These are phyloP conservation scores for Ambrosiella cleistominuta DNA, from an alignment of 2,329 filamentous ascomycete species.

Conservation along the genomic window DNA sequence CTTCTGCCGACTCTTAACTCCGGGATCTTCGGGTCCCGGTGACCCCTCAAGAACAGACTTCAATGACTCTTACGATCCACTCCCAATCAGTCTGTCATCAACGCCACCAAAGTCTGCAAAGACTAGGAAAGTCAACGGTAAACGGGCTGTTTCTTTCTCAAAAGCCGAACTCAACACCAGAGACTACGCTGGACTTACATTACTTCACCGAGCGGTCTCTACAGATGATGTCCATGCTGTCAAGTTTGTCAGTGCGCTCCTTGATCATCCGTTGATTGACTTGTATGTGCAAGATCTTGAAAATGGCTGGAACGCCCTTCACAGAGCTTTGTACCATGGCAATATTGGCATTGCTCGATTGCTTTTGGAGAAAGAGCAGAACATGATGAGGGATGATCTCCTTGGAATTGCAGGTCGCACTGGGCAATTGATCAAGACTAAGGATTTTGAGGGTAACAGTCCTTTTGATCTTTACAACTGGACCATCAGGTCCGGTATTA, in stretches of 20 bases:
- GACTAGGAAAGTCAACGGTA: conserved; percentile 33
- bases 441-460: conserved; percentile 86
- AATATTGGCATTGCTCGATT: conserved; percentile 74
- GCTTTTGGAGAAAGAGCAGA: conserved; percentile 61
- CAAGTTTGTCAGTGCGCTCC: conserved; percentile 58
- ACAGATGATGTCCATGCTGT: conserved; percentile 52
- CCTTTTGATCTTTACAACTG: conserved; percentile 67
- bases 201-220: conserved; percentile 71
- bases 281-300: conserved; percentile 75
- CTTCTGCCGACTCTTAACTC: conserved; percentile 43
- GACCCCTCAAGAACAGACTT: conserved; percentile 17
- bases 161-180: conserved; percentile 66
- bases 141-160: conserved; percentile 25
- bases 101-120: conserved; percentile 21
- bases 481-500: not conserved
- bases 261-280: conserved; percentile 70
- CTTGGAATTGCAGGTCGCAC: conserved; percentile 42
- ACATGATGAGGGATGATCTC: conserved; percentile 1
- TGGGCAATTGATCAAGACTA: conserved; percentile 75
- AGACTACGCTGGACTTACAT: conserved; percentile 63
- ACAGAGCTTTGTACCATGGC: conserved; percentile 76
- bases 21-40: not conserved
- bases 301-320: conserved; percentile 89
- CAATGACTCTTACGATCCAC: conserved; percentile 17
- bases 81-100: conserved; percentile 20